Evolutionary conservation across 768 basidiomycete species (phyloP).

Genomic region (Mycena vitilis): DNA sequence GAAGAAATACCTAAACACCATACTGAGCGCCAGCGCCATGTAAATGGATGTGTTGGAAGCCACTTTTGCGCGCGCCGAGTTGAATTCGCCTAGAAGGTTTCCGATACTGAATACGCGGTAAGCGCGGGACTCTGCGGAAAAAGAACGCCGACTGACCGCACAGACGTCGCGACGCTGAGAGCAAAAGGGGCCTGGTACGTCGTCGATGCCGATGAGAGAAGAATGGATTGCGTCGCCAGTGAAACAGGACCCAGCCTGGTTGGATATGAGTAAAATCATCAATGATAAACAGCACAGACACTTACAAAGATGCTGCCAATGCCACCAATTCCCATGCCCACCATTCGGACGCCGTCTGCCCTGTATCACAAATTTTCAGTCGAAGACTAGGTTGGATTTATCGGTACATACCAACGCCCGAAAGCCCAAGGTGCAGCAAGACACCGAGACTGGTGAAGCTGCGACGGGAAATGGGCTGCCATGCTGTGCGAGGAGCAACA

Average conservation of each 20-base stretch:
- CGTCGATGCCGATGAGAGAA: conserved; percentile 79
- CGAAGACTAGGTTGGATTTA: not conserved
- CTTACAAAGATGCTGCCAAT: conserved; percentile 62
- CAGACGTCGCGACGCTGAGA: conserved; percentile 84
- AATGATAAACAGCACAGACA: conserved; percentile 6
- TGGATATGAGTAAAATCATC: not conserved
- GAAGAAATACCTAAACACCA: conserved; percentile 67
- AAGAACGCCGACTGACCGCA: conserved; percentile 64
- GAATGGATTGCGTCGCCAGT: conserved; percentile 90
- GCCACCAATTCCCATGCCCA: conserved; percentile 95
- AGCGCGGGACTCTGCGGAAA: conserved; percentile 2
- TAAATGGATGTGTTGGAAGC: conserved; percentile 74
- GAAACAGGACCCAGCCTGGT: conserved; percentile 79
- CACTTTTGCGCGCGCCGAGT: conserved; percentile 77
- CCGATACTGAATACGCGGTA: conserved; percentile 67
- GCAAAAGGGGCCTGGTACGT: conserved; percentile 90
- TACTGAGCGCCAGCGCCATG: conserved; percentile 73
- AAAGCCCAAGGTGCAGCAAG: conserved; percentile 80
- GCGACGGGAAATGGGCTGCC: conserved; percentile 77
- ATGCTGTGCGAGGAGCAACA: conserved; percentile 77
- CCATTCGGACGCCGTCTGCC: conserved; percentile 92
- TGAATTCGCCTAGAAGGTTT: conserved; percentile 87
- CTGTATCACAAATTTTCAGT: conserved; percentile 40
- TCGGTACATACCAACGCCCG: conserved; percentile 72
- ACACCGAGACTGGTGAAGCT: conserved; percentile 77